A percentile compares a stretch with the other conserved stretches of the same genome.
Conservation (phyloP, 495 filamentous ascomycete species). For the Podospora tetraspora region DNA sequence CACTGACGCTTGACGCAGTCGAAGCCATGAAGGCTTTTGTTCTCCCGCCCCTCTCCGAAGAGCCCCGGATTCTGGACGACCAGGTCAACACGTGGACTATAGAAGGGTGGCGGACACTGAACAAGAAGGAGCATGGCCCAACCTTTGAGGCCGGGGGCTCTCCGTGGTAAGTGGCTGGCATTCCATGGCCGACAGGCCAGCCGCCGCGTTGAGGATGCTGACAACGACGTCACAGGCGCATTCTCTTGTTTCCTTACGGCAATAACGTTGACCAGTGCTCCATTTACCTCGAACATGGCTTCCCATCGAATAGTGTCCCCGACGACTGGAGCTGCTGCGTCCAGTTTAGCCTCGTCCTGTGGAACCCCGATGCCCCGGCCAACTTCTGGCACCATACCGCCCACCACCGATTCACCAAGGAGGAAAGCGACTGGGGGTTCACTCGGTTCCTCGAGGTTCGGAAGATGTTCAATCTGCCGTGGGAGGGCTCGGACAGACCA, state of each 20-base stretch:
- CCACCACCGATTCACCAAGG: conserved; percentile 87
- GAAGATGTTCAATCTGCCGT: conserved; percentile 68
- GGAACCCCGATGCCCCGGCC: conserved; percentile 83
- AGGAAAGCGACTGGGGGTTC: conserved; percentile 99
- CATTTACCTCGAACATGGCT: conserved; percentile 94
- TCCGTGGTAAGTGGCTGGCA: conserved; percentile 63
- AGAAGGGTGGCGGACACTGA: conserved; percentile 66
- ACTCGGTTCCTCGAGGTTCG: conserved; percentile 84
- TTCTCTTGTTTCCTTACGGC: conserved; percentile 90
- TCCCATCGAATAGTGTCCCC: conserved; percentile 55
- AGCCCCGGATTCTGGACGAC: conserved; percentile 73
- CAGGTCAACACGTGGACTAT: conserved; percentile 78
- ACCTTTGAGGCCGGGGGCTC: conserved; percentile 78
- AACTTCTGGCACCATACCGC: conserved; percentile 64
- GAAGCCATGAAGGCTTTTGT: conserved; percentile 78
- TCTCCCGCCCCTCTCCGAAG: conserved; percentile 55
- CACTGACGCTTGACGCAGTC: conserved; percentile 45
- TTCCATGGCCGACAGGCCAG: background rate
- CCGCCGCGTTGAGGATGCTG: conserved; percentile 12
- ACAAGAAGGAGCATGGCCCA: conserved; percentile 79
- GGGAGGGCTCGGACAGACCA: conserved; percentile 58
- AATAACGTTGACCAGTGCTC: conserved; percentile 90
- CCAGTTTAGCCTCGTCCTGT: conserved; percentile 89
- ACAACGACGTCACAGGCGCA: conserved; percentile 54
- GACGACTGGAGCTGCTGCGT: conserved; percentile 96